These are phyloP conservation scores for Alternaria solani DNA, from an alignment of 2,329 filamentous ascomycete species.

Conservation along the genomic window DNA sequence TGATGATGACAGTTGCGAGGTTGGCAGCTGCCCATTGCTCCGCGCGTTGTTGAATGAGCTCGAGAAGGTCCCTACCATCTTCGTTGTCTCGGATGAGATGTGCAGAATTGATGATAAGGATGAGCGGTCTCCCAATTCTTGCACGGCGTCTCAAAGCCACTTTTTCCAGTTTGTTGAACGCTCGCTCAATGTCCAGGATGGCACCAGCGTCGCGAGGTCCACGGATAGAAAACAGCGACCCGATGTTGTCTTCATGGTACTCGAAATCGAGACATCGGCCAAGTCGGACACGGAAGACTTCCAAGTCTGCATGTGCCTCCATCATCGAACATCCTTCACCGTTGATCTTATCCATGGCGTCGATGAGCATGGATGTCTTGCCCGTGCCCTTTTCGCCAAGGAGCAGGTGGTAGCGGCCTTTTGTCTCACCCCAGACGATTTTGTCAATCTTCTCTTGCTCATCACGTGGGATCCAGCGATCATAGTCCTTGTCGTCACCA, in stretches of 20 bases:
- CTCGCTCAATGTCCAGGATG: constrained; percentile 91
- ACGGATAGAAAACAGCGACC: constrained; percentile 91
- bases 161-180: constrained; percentile 97
- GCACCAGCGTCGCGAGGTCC: constrained; percentile 92
- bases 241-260: constrained; percentile 97
- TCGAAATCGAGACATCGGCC: constrained; percentile 96
- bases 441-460: constrained; percentile 83
- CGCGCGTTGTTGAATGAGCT: constrained; percentile 92
- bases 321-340: constrained; percentile 94
- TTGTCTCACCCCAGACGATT: constrained; percentile 77
- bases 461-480: constrained; percentile 82
- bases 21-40: constrained; percentile 96
- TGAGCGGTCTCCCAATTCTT: constrained; percentile 71
- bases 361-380: constrained; percentile 95
- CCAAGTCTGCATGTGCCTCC: constrained; percentile 91
- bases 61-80: constrained; percentile 89
- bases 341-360: constrained; percentile 92
- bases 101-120: constrained; percentile 94
- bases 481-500: constrained; percentile 60
- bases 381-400: constrained; percentile 96
- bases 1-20: constrained; percentile 91
- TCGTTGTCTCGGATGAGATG: constrained; percentile 92
- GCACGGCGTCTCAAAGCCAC: constrained; percentile 78
- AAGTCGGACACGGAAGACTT: constrained; percentile 91
- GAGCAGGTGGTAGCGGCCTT: constrained; percentile 88